phyloP scores from a whole-genome alignment of 768 basidiomycete genomes.

The Xerocomellus chrysenteron region DNA sequence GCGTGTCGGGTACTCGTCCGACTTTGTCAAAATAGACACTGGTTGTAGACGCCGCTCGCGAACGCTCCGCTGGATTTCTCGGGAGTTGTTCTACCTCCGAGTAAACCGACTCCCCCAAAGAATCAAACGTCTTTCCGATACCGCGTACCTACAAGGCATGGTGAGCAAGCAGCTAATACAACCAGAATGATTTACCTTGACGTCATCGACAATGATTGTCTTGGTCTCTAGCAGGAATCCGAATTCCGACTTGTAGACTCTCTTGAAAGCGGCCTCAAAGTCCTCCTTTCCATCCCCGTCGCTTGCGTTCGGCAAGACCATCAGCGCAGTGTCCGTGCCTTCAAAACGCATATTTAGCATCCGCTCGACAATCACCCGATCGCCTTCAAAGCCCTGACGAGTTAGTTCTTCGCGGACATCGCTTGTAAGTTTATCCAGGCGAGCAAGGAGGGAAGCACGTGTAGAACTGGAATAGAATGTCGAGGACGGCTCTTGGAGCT shows the following conservation, averaged over 20 bases:
- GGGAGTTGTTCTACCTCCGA: conserved; percentile 61
- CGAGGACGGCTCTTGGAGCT: conserved; percentile 88
- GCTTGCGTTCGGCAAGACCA: conserved; percentile 62
- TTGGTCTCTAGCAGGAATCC: conserved; percentile 89
- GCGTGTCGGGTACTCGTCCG: conserved; percentile 75
- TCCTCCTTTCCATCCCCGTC: conserved; percentile 62
- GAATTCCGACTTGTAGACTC: conserved; percentile 82
- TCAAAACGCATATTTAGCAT: conserved; percentile 93
- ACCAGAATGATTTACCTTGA: conserved; percentile 56
- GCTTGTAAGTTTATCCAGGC: conserved; percentile 66
- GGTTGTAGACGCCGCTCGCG: conserved; percentile 50
- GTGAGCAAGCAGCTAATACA: not conserved
- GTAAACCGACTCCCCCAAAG: conserved; percentile 76
- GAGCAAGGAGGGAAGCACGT: conserved; percentile 50
- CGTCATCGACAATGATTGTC: conserved; percentile 83
- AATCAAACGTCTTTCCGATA: conserved; percentile 87
- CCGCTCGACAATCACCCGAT: conserved; percentile 71
- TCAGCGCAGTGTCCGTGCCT: conserved; percentile 89
- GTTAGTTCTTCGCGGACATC: conserved; percentile 67
- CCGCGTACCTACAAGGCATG: conserved; percentile 63
- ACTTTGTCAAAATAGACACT: conserved; percentile 83
- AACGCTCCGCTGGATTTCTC: conserved; percentile 36
- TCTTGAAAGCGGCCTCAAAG: conserved; percentile 77
- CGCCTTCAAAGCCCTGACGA: conserved; percentile 77
- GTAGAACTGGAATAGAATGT: conserved; percentile 68